Conservation (phyloP, 2,329 filamentous ascomycete genomes). For the Penicillium italicum region DNA sequence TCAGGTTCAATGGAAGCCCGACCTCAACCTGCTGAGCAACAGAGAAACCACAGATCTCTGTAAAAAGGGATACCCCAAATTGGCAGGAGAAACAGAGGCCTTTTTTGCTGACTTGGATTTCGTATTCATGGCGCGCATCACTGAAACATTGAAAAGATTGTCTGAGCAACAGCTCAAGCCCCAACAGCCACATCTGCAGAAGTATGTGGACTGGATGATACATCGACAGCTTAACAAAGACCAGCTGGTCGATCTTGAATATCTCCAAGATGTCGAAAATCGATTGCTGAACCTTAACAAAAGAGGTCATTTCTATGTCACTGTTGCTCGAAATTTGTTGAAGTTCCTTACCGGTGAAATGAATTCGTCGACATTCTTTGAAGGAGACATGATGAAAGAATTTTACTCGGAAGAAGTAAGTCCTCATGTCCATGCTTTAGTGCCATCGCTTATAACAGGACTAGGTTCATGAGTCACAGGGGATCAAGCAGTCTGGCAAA, state of each 20-base stretch:
- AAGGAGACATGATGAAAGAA: background rate
- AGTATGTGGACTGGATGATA: slow-evolving; percentile 11
- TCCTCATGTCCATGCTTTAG: background rate
- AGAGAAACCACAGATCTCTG: background rate
- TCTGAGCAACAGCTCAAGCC: background rate
- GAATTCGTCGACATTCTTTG: background rate
- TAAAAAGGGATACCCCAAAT: background rate
- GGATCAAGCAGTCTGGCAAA: background rate
- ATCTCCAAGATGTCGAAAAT: background rate
- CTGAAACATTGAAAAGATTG: background rate
- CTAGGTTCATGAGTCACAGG: background rate
- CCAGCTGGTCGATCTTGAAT: background rate
- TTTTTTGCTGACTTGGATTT: background rate
- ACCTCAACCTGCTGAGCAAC: slow-evolving; percentile 1
- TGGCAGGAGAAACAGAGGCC: background rate
- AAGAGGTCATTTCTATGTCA: background rate
- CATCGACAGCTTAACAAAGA: background rate
- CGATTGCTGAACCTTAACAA: background rate
- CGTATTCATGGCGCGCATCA: background rate
- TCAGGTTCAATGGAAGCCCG: slow-evolving; percentile 11
- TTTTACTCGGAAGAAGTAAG: slow-evolving; percentile 6
- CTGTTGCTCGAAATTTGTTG: background rate
- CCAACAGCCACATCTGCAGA: slow-evolving; percentile 1
- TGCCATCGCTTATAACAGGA: background rate
- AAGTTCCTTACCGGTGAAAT: background rate